phyloP scores from a whole-genome alignment of 148 eudicot genomes.

The Pouteria glomerata region DNA sequence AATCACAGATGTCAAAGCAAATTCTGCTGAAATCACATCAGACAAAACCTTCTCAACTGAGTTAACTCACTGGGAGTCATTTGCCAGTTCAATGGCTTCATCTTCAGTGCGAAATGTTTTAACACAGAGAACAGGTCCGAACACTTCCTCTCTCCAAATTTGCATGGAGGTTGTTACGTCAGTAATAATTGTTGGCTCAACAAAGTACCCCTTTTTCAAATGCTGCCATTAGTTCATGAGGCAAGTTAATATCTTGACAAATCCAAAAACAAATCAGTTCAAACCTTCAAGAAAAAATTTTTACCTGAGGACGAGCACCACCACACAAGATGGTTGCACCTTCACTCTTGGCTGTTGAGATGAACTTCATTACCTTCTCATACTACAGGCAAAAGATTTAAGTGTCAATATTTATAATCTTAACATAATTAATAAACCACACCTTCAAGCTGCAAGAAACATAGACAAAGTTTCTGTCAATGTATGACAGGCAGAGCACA shows the following conservation, averaged over 20 bases:
- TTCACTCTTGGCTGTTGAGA: slow-evolving; percentile 83
- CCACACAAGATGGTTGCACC: slow-evolving; percentile 90
- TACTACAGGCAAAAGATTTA: slow-evolving; percentile 46
- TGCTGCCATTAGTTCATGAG: slow-evolving; percentile 42
- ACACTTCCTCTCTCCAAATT: slow-evolving; percentile 99
- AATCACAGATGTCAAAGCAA: slow-evolving; percentile 14
- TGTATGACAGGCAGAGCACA: not conserved
- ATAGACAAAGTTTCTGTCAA: not conserved
- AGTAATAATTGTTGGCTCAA: slow-evolving; percentile 75
- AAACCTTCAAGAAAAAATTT: not conserved
- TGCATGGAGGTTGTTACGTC: slow-evolving; percentile 88
- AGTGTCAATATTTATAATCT: slow-evolving; percentile 5
- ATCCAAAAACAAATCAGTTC: not conserved
- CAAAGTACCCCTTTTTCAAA: slow-evolving; percentile 66
- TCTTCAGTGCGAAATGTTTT: slow-evolving; percentile 90
- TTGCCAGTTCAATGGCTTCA: slow-evolving; percentile 94
- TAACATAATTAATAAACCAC: not conserved
- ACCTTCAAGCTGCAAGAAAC: not conserved
- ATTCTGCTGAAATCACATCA: not conserved
- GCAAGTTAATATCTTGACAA: slow-evolving; percentile 4
- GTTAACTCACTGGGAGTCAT: slow-evolving; percentile 81
- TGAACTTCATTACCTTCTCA: slow-evolving; percentile 71
- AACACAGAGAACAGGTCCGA: slow-evolving; percentile 92
- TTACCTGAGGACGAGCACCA: slow-evolving; percentile 87
- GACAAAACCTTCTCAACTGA: slow-evolving; percentile 5